phyloP scores from a whole-genome alignment of 495 filamentous ascomycete genomes.

The Tuber borchii region DNA sequence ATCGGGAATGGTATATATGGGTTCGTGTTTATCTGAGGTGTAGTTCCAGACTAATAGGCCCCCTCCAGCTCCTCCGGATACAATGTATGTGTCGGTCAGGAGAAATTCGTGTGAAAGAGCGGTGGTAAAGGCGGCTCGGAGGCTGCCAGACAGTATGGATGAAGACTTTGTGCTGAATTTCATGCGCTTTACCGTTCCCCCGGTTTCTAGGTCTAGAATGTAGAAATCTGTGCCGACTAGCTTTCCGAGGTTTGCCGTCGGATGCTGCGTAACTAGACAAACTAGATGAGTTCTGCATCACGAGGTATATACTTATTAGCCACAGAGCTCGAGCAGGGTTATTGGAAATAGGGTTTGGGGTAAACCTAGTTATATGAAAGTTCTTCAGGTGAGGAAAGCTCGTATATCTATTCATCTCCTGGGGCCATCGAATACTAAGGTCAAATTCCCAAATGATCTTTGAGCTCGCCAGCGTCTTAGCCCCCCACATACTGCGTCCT shows the following conservation, averaged over 20 bases:
- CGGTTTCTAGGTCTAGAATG: conserved; percentile 38
- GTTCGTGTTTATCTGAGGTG: conserved; percentile 15
- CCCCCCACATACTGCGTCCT: conserved; percentile 15
- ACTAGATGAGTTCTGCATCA: conserved; percentile 35
- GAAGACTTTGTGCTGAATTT: conserved; percentile 28
- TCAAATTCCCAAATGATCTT: conserved; percentile 40
- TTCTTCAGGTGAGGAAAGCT: conserved; percentile 40
- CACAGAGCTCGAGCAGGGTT: background rate
- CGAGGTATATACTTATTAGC: conserved; percentile 8
- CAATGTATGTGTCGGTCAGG: conserved; percentile 39
- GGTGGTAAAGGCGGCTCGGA: conserved; percentile 35
- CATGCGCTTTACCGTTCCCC: conserved; percentile 25
- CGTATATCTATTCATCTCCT: conserved; percentile 32
- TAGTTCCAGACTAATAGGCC: conserved; percentile 41
- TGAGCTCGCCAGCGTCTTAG: conserved; percentile 15
- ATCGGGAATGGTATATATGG: conserved; percentile 36
- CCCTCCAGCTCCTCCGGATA: conserved; percentile 41
- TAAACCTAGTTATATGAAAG: conserved; percentile 40
- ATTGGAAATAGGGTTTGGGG: background rate
- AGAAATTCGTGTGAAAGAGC: conserved; percentile 41
- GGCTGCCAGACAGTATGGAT: conserved; percentile 14
- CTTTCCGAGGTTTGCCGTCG: conserved; percentile 32
- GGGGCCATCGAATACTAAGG: conserved; percentile 31
- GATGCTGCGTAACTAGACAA: conserved; percentile 38
- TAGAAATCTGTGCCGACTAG: conserved; percentile 39